Evolutionary conservation across 495 filamentous ascomycete genomes (phyloP).

Genomic region (Aspergillus conjunctus): DNA sequence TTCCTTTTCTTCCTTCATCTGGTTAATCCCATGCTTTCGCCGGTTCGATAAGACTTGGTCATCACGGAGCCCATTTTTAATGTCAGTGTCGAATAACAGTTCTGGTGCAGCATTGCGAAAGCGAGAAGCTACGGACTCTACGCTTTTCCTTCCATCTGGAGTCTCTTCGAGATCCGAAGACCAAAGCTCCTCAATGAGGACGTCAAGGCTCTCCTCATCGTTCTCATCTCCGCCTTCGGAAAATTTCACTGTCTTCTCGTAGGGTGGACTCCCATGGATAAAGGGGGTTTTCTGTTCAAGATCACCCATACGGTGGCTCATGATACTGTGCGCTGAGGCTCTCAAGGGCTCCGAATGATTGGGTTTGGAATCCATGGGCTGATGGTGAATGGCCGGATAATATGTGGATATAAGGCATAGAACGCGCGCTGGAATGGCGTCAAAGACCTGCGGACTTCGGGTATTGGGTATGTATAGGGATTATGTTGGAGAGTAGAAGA

Average conservation of each 20-base stretch:
- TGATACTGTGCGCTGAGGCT: not conserved
- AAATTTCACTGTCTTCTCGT: slow-evolving; percentile 26
- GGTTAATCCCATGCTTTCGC: slow-evolving; percentile 81
- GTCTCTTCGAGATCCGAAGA: slow-evolving; percentile 72
- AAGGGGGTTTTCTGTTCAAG: slow-evolving; percentile 1
- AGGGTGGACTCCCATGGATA: not conserved
- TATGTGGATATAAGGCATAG: not conserved
- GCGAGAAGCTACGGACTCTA: slow-evolving; percentile 37
- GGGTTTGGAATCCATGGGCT: too few species aligned
- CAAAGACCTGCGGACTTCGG: not conserved
- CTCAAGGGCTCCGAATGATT: not conserved
- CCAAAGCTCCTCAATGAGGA: slow-evolving; percentile 81
- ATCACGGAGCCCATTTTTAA: slow-evolving; percentile 67
- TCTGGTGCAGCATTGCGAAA: slow-evolving; percentile 53
- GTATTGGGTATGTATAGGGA: not conserved
- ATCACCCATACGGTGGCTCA: not conserved
- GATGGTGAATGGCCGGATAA: not conserved
- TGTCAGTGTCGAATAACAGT: slow-evolving; percentile 71
- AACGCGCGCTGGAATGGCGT: not conserved
- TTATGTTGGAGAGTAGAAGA: not conserved
- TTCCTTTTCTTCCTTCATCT: slow-evolving; percentile 87
- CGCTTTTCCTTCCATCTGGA: slow-evolving; percentile 39
- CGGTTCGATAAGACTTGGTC: slow-evolving; percentile 67
- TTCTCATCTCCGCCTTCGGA: slow-evolving; percentile 55
- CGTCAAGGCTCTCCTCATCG: slow-evolving; percentile 74